These are phyloP conservation scores for Candida corydali DNA, from an alignment of 805 yeast species.

Conservation along the genomic window DNA sequence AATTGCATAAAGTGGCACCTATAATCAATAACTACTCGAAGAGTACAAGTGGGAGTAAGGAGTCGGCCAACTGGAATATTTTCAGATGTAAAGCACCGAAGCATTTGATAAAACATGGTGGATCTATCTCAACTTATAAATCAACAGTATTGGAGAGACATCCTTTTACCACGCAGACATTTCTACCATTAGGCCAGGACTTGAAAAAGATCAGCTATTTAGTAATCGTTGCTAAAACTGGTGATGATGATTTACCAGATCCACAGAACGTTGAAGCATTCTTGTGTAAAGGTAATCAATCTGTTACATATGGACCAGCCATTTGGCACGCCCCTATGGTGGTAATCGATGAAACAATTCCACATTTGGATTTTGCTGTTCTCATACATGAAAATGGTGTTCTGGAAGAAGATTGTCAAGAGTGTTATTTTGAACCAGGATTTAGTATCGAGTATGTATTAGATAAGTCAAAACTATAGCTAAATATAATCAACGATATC, in stretches of 20 bases:
- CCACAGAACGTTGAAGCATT: slow-evolving; percentile 61
- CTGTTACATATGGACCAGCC: slow-evolving; percentile 81
- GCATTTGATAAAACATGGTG: slow-evolving; percentile 42
- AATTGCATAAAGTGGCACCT: slow-evolving; percentile 70
- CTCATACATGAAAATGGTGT: slow-evolving; percentile 81
- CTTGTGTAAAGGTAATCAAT: slow-evolving; percentile 74
- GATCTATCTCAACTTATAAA: slow-evolving; percentile 10
- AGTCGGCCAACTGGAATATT: slow-evolving; percentile 74
- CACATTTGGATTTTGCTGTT: slow-evolving; percentile 74
- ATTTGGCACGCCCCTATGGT: slow-evolving; percentile 99
- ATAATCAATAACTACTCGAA: slow-evolving; percentile 47
- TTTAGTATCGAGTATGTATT: slow-evolving; percentile 28
- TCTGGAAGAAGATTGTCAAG: slow-evolving; percentile 77
- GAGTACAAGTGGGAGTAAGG: slow-evolving; percentile 44
- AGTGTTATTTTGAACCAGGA: slow-evolving; percentile 66
- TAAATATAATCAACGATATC: slow-evolving; percentile 38
- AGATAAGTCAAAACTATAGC: slow-evolving; percentile 6
- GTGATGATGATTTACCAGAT: slow-evolving; percentile 53
- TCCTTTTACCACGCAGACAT: slow-evolving; percentile 85
- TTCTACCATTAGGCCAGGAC: slow-evolving; percentile 79
- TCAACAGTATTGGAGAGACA: slow-evolving; percentile 83
- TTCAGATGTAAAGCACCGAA: slow-evolving; percentile 77
- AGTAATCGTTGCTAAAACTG: slow-evolving; percentile 71
- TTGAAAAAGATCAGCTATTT: slow-evolving; percentile 52
- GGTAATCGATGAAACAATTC: slow-evolving; percentile 56